Percentiles rank a stretch among this genome's conserved stretches.
phyloP scores from a whole-genome alignment of 805 yeast species.

The Pichia californica region DNA sequence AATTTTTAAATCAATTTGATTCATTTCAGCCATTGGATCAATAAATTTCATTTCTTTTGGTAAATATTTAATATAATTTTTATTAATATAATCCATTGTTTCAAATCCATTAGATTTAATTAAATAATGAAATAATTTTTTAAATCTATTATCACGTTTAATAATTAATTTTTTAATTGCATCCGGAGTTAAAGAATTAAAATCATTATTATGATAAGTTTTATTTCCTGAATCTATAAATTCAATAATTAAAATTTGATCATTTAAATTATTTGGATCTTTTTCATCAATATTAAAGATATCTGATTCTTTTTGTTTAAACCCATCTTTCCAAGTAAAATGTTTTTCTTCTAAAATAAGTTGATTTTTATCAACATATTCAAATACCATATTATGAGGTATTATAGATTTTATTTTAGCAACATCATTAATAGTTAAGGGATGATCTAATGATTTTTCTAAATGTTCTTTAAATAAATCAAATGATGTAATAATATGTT shows the following conservation, averaged over 20 bases:
- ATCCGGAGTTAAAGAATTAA: constrained; percentile 41
- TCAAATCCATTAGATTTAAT: constrained; percentile 17
- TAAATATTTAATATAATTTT: constrained; percentile 30
- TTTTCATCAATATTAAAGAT: constrained; percentile 41
- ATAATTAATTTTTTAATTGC: constrained; percentile 56
- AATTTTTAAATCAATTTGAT: constrained; percentile 22
- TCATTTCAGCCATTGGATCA: constrained; percentile 61
- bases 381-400: constrained; percentile 65
- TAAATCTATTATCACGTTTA: constrained; percentile 51
- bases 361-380: constrained; percentile 74
- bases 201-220: constrained; percentile 32
- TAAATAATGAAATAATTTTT: constrained; percentile 32
- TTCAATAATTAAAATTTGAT: constrained; percentile 64
- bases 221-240: constrained; percentile 60
- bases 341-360: constrained; percentile 40
- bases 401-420: constrained; percentile 56
- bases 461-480: constrained; percentile 47
- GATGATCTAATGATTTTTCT: constrained; percentile 41
- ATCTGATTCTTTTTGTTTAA: constrained; percentile 49
- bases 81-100: constrained; percentile 37
- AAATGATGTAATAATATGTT: constrained; percentile 53
- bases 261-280: constrained; percentile 28
- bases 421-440: constrained; percentile 45
- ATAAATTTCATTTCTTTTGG: constrained; percentile 45
- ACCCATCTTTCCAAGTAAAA: constrained; percentile 42